Base-by-base conservation (phyloP, 116 monocot genomes). In the Cymodocea nodosa region DNA sequence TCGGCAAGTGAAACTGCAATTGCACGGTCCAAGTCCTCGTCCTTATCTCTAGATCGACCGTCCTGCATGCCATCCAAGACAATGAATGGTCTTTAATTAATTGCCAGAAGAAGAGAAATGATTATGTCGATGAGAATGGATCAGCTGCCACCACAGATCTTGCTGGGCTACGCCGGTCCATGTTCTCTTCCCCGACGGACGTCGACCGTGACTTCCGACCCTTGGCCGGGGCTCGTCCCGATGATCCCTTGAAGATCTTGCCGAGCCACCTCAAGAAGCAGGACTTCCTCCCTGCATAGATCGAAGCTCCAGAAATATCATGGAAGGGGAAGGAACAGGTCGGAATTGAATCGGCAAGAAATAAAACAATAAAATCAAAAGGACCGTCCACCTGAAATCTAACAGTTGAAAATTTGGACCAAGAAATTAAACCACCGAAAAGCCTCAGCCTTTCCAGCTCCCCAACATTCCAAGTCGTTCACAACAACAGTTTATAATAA, bases 1-100 rank as follows among this genome's bases (percentile, higher is more conserved):
- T 94, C 94, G 23, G 86, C 83, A 62, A 94, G 82, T 19, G 89
- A 87, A 69, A 86, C 78, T 34, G 90, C 87, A 72, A 90, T 80
- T 39, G 90, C 94, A 73, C 66, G 87, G 56, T 94, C 94, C 40
- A 83, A 61, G 19, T 94, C 94, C 66, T 94, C 94, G 37, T 94
- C 75, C 10, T 80, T 80, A 60, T 76, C 51, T 86, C 76, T 79
- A 11, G 83, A 49, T 63, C 23, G 79, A 63, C 80, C 89, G 61
- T 84, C 84, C 89, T 94, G n/a, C n/a, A n/a, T n/a, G 73, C 51
- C 30, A 35, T 55, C 63, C 65, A 23, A 20, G 24, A 5, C 63
- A 54, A 20, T 50, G n/a, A 30, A 30, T 30, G 30, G 30, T 3
- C 30, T 30, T 30, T n/a, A n/a, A n/a, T 30, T 30, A 30, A 30